Conservation (phyloP, 495 filamentous ascomycete species). For the Sordaria brevicollis region DNA sequence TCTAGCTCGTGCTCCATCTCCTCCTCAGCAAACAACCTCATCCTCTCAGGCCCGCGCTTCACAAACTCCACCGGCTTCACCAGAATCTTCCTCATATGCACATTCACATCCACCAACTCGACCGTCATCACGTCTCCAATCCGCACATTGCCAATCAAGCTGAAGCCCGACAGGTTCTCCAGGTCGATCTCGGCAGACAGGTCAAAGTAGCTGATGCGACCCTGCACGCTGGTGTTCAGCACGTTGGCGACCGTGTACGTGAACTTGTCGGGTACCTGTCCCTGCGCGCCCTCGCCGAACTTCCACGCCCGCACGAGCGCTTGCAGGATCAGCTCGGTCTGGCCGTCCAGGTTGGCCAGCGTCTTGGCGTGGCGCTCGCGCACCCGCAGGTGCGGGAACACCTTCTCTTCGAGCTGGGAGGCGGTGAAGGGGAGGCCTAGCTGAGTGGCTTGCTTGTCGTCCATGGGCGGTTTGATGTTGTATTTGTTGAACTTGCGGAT, state of each 20-base stretch:
- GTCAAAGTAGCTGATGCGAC: slow-evolving; percentile 32
- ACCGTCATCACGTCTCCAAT: slow-evolving; percentile 43
- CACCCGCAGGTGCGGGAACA: slow-evolving; percentile 39
- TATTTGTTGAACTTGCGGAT: background rate
- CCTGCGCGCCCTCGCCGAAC: slow-evolving; percentile 41
- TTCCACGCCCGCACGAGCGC: slow-evolving; percentile 67
- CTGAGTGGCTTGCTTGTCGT: slow-evolving; percentile 1
- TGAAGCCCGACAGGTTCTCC: slow-evolving; percentile 17
- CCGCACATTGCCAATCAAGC: slow-evolving; percentile 7
- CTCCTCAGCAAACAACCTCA: background rate
- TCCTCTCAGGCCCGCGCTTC: background rate
- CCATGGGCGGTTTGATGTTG: background rate
- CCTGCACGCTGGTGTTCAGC: slow-evolving; percentile 7
- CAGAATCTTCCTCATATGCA: slow-evolving; percentile 36
- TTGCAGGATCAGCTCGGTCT: slow-evolving; percentile 50
- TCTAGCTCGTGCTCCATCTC: background rate
- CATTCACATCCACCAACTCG: slow-evolving; percentile 46
- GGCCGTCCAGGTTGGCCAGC: slow-evolving; percentile 21
- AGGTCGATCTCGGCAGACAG: slow-evolving; percentile 20
- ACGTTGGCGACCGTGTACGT: slow-evolving; percentile 34
- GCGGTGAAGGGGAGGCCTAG: slow-evolving; percentile 54
- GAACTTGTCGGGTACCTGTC: slow-evolving; percentile 51
- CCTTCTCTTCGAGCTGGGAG: slow-evolving; percentile 37
- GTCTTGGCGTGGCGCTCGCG: slow-evolving; percentile 35
- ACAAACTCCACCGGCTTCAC: slow-evolving; percentile 38